These are phyloP conservation scores for Phyllosticta capitalensis DNA, from an alignment of 2,329 filamentous ascomycete genomes.

Conservation along the genomic window DNA sequence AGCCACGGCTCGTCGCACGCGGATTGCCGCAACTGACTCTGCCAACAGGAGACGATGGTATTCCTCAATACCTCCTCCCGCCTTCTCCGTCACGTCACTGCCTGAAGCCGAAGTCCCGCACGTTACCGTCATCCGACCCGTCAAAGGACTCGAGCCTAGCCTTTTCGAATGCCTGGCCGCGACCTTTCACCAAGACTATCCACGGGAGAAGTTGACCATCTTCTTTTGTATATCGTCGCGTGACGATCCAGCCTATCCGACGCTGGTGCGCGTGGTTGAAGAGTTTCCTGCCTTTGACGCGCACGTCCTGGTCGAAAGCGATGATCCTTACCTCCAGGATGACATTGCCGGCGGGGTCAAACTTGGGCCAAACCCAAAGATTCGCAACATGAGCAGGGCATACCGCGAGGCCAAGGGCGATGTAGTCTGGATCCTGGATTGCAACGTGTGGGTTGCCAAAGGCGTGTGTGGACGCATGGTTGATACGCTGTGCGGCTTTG, in stretches of 20 bases:
- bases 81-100: conserved; percentile 30
- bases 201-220: conserved; percentile 63
- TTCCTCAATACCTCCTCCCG: conserved; percentile 34
- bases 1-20: conserved; percentile 13
- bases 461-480: conserved; percentile 82
- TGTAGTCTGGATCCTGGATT: conserved; percentile 90
- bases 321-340: conserved; percentile 61
- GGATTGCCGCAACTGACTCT: conserved; percentile 1
- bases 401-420: conserved; percentile 84
- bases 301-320: conserved; percentile 67
- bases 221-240: conserved; percentile 71
- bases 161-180: conserved; percentile 89
- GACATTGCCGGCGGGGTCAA: conserved; percentile 40
- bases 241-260: conserved; percentile 65
- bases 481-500: conserved; percentile 68
- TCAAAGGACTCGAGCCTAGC: conserved; percentile 83
- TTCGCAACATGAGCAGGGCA: conserved; percentile 87
- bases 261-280: conserved; percentile 59
- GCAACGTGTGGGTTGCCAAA: conserved; percentile 83
- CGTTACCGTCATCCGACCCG: conserved; percentile 83
- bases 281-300: conserved; percentile 67
- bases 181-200: conserved; percentile 75
- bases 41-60: conserved; percentile 45
- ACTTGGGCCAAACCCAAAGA: conserved; percentile 95
- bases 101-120: conserved; percentile 52